Base-by-base conservation (phyloP, 768 basidiomycete genomes). In the Calocybe gangraenosa region DNA sequence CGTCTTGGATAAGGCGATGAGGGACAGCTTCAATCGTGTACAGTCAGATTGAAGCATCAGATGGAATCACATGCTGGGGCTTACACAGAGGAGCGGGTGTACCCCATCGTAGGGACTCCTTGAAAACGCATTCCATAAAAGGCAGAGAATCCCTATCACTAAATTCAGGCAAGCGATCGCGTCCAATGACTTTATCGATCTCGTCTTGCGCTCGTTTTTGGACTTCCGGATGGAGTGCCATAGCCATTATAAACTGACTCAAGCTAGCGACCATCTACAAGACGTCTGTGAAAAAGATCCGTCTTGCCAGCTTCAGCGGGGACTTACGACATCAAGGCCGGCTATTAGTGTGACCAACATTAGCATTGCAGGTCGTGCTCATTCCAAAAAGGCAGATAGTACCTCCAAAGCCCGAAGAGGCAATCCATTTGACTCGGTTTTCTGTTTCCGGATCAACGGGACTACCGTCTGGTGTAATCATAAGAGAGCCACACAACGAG, bases 351-450 rank as follows among this genome's bases (percentile, higher is more conserved):
- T 30, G 23, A 22, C 11, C 14, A 3, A 15, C 13, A 22, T 47
- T 11, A 42, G 23, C 28, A 35, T n/a, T n/a, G n/a, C n/a, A 14
- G 11, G 14, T 14, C 32, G 3, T 8, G 1, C 22, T 20, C 17
- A 19, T 15, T 18, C 15, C 1, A 9, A 33, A 4, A 22, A 14
- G 25, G 25, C 5, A 17, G n/a, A 11, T 38, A 37, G 8, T 45
- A 53, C 52, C 52, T 19, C 52, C 52, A 32, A 53, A 53, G 2
- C 48, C 49, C 7, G 52, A 53, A 9, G 52, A 45, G 17, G 52
- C 52, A 30, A 53, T 53, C 52, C 52, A 53, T 40, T 53, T 53
- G 15, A 53, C 49, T n/a, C 52, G 40, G 15, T 50, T 50, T 28
- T 53, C 52, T 4, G 52, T 53, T 25, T 50, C 52, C 7, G 42